phyloP scores from a whole-genome alignment of 257 asterid species.

The Capsicum baccatum region DNA sequence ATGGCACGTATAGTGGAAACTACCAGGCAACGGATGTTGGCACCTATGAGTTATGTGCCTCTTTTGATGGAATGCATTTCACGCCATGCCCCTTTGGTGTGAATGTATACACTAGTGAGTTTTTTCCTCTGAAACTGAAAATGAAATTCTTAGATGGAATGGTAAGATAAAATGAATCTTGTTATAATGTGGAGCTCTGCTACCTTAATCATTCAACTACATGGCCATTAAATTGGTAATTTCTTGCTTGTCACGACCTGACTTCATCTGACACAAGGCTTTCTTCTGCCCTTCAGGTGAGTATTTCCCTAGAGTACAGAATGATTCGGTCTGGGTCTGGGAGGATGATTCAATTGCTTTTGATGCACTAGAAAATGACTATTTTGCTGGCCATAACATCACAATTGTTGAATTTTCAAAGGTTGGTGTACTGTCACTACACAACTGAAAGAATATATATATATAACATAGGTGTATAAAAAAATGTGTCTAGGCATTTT shows the following conservation, averaged over 20 bases:
- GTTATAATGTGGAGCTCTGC: neutral
- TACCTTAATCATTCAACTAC: neutral
- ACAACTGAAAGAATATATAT: neutral
- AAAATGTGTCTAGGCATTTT: neutral
- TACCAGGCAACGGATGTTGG: constrained; percentile 76
- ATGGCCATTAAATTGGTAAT: constrained; percentile 1
- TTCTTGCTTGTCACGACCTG: constrained; percentile 18
- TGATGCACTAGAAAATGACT: constrained; percentile 68
- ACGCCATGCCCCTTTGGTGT: constrained; percentile 80
- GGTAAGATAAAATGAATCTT: neutral
- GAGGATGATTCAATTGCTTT: constrained; percentile 87
- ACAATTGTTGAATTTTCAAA: constrained; percentile 62
- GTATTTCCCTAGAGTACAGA: constrained; percentile 69
- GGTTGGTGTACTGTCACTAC: constrained; percentile 38
- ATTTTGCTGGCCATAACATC: constrained; percentile 66
- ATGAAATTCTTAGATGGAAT: neutral
- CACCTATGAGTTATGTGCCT: constrained; percentile 76
- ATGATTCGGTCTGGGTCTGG: constrained; percentile 74
- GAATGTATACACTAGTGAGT: constrained; percentile 69
- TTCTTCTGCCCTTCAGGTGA: constrained; percentile 51
- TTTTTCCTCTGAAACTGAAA: neutral
- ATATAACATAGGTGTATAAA: neutral
- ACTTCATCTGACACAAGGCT: constrained; percentile 1
- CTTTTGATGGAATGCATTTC: constrained; percentile 61
- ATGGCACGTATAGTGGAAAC: constrained; percentile 65